Evolutionary conservation across 2,329 filamentous ascomycete species (phyloP).

Genomic region (Phyllosticta citribraziliensis): DNA sequence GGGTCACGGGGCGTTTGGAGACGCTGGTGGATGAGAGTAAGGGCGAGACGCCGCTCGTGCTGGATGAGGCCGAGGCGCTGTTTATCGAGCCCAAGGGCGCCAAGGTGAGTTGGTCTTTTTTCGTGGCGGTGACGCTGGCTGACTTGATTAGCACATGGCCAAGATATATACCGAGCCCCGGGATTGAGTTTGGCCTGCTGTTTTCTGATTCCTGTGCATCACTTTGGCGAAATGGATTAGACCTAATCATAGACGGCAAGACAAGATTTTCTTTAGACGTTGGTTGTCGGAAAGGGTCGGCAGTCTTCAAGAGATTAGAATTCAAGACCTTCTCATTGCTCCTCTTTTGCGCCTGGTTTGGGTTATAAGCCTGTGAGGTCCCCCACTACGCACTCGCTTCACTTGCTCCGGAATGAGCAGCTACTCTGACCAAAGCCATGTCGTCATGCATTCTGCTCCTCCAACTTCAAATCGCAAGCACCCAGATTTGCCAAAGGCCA

Average conservation of each 20-base stretch:
- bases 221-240: background rate
- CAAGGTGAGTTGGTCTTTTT: slow-evolving; percentile 25
- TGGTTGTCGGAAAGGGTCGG: too few species aligned
- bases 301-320: too few species aligned
- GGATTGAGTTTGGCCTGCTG: background rate
- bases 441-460: too few species aligned
- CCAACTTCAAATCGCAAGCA: too few species aligned
- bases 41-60: slow-evolving; percentile 49
- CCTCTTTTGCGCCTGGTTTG: too few species aligned
- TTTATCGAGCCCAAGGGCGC: slow-evolving; percentile 85
- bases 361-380: too few species aligned
- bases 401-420: too few species aligned
- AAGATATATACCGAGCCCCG: background rate
- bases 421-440: too few species aligned
- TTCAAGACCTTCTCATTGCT: too few species aligned
- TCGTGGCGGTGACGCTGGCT: background rate
- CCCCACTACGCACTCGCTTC: too few species aligned
- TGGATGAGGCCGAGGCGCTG: slow-evolving; percentile 76
- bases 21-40: slow-evolving; percentile 66
- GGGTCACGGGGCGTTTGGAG: slow-evolving; percentile 83
- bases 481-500: too few species aligned
- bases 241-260: background rate
- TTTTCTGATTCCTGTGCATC: background rate
- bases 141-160: background rate
- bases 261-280: too few species aligned